These are phyloP conservation scores for Quercus agrifolia DNA, from an alignment of 306 rosid species.

Conservation along the genomic window DNA sequence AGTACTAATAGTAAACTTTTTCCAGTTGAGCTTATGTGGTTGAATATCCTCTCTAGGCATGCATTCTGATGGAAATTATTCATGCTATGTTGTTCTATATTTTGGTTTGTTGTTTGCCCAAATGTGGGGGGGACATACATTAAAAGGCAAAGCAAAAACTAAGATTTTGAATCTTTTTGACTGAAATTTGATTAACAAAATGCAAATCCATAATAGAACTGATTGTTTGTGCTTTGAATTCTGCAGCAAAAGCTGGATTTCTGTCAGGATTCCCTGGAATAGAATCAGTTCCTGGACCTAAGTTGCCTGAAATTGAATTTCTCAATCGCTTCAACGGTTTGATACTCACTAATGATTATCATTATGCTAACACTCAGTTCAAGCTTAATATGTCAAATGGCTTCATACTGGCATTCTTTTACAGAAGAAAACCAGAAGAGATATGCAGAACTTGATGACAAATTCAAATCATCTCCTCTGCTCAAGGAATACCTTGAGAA, in stretches of 20 bases:
- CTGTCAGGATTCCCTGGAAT: conserved; percentile 82
- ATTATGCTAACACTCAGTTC: conserved; percentile 2
- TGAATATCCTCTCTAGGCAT: neutral
- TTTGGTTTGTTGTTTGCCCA: neutral
- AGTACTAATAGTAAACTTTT: neutral
- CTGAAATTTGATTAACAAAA: neutral
- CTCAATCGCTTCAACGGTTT: conserved; percentile 67
- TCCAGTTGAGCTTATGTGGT: neutral
- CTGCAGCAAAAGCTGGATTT: conserved; percentile 82
- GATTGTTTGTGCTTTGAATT: neutral
- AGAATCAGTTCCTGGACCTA: conserved; percentile 89
- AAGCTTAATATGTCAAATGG: conserved; percentile 14
- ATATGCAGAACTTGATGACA: conserved; percentile 77
- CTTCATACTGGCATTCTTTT: conserved; percentile 20
- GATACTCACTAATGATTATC: neutral
- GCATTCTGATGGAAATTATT: neutral
- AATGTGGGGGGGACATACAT: neutral
- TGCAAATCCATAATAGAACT: neutral
- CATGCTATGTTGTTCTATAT: neutral
- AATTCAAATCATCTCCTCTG: conserved; percentile 65
- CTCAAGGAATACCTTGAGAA: conserved; percentile 67
- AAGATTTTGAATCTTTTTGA: neutral
- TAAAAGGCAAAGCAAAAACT: neutral
- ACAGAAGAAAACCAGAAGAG: conserved; percentile 91
- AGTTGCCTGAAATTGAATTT: conserved; percentile 81